A percentile compares a stretch with the other conserved stretches of the same genome.
Evolutionary conservation across 1,284 basidiomycete genomes (phyloP).

Genomic region (Crepidotus sp.): DNA sequence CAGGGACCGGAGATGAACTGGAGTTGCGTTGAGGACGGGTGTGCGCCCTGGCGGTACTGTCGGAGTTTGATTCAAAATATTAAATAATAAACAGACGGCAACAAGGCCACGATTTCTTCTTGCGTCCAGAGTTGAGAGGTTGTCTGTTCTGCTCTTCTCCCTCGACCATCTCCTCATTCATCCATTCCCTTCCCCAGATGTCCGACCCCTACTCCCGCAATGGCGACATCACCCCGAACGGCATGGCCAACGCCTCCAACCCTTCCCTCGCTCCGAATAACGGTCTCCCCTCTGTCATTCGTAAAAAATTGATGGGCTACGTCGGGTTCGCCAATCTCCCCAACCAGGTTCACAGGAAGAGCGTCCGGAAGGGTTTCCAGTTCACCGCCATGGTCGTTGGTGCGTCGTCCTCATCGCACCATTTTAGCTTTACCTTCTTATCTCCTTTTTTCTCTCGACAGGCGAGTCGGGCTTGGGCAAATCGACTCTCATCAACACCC

Average conservation of each 20-base stretch:
- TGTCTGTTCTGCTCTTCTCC: slow-evolving; percentile 20
- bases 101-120: slow-evolving; percentile 39
- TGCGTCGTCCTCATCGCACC: slow-evolving; percentile 36
- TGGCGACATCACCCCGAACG: slow-evolving; percentile 53
- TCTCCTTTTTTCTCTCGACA: slow-evolving; percentile 30
- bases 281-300: slow-evolving; percentile 56
- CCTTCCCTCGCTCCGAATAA: slow-evolving; percentile 43
- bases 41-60: no score
- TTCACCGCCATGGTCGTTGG: slow-evolving; percentile 96
- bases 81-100: background rate
- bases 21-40: no score
- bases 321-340: slow-evolving; percentile 80
- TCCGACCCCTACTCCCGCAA: slow-evolving; percentile 61
- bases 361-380: slow-evolving; percentile 93
- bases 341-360: slow-evolving; percentile 85
- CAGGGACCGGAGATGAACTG: slow-evolving; percentile 10
- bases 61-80: background rate
- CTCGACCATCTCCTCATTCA: slow-evolving; percentile 22
- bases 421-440: slow-evolving; percentile 19
- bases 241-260: slow-evolving; percentile 49
- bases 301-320: slow-evolving; percentile 89
- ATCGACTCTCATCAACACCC: slow-evolving; percentile 94
- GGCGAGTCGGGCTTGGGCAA: slow-evolving; percentile 97
- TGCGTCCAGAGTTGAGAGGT: slow-evolving; percentile 25
- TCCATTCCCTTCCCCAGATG: slow-evolving; percentile 50